Evolutionary conservation across 257 asterid species (phyloP), one percentile per base, ranked within the genome.

Genomic region (Ocimum tenuiflorum): DNA sequence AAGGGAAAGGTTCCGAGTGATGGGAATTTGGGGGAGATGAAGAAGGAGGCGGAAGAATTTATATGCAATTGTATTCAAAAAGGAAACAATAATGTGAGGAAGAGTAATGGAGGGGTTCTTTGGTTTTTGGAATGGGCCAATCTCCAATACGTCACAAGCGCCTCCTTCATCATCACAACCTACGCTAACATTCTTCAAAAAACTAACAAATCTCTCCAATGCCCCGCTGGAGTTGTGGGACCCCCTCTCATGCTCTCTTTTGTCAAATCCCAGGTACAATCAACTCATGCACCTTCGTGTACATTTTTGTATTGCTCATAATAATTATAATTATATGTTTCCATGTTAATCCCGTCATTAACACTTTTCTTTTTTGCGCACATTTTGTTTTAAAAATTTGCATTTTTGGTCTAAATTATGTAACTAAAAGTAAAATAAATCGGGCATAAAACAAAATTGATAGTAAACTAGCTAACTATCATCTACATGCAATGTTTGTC

Each of bases 51-150:
- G 0, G 91, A 86, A 63, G 68, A 77, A 65, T 84, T 53, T 43
- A 82, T 86, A 6, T 86, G 95, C 74, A 82, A 84, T 39, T 75
- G n/a, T n/a, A n/a, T n/a, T n/a, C n/a, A n/a, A n/a, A n/a, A n/a
- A n/a, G n/a, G n/a, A n/a, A n/a, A n/a, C 18, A 66, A 43, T 70
- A 84, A 82, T 19, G 56, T 70, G 10, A 8, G 17, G 20, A 75
- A 13, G 48, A 80, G 82, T 0, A 18, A 18, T 0, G 81, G 78
- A 3, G 91, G 95, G 0, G 78, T 86, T 23, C 60, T 86, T 0
- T 80, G 82, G 83, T 82, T 80, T 46, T 3, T 15, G 0, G 66
- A 65, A 6, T 82, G 79, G 82, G 63, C 69, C 22, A 86, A 86
- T 51, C 87, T 86, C 60, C 91, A 86, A 20, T 84, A 78, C 6